Evolutionary conservation across 2,329 filamentous ascomycete species (phyloP).

Genomic region (Orbilia oligospora): DNA sequence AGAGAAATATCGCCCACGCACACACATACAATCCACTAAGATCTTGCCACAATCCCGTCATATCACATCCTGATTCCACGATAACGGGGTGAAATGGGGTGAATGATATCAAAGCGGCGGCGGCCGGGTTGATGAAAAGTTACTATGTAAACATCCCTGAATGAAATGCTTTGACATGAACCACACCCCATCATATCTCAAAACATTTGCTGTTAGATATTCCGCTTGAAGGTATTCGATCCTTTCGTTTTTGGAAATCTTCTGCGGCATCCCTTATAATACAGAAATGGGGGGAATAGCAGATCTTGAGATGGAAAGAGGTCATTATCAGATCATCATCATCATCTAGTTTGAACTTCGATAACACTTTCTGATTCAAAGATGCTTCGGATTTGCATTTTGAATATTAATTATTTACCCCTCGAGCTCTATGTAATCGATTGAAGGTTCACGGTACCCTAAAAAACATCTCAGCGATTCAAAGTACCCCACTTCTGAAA

Average conservation of each 20-base stretch:
- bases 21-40: too few relatives aligned
- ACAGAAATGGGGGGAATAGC: too few relatives aligned
- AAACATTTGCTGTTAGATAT: conserved; percentile 22
- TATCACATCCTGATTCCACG: conserved; percentile 29
- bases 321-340: conserved; percentile 26
- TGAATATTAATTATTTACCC: background rate
- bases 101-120: conserved; percentile 25
- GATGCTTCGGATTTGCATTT: conserved; percentile 15
- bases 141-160: conserved; percentile 14
- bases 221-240: conserved; percentile 13
- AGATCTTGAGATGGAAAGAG: background rate
- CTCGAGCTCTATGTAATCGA: too few relatives aligned
- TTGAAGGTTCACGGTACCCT: background rate
- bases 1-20: background rate
- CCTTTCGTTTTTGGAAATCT: conserved; percentile 13
- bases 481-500: background rate
- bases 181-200: conserved; percentile 16
- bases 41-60: conserved; percentile 29
- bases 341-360: background rate
- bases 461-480: background rate
- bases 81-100: conserved; percentile 13
- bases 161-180: conserved; percentile 19
- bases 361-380: conserved; percentile 8
- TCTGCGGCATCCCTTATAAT: conserved; percentile 13
- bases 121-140: too few relatives aligned